Evolutionary conservation across 345 rosid genomes (phyloP), one percentile per base, ranked within the genome.

Genomic region (Moricandia arvensis): DNA sequence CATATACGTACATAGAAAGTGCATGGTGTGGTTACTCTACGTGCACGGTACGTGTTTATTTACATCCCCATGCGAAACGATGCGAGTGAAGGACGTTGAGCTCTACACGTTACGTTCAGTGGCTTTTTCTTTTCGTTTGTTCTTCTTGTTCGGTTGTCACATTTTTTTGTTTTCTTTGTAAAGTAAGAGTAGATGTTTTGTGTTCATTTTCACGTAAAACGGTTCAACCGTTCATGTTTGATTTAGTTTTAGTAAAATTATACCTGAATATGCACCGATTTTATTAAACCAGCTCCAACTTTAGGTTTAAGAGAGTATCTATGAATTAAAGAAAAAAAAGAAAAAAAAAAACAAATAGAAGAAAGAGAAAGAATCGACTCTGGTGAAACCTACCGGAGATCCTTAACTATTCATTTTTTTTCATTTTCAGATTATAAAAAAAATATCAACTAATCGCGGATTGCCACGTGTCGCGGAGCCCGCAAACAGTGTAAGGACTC

Each of bases 31-130:
- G 51, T 70, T 70, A 21, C 24, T 21, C 71, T 33, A 57, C 80
- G 71, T 76, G 60, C 66, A 76, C 80, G 80, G 34, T 27, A 55
- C 66, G 5, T 70, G 66, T 63, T 54, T 68, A 16, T 16, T 7
- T 16, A 6, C 16, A 54, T n/a, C 37, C 59, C 27, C 78, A 75
- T 67, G 79, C 73, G 38, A 47, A 47, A 75, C 33, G 79, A 59
- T 75, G 53, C 53, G 29, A 45, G 61, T 66, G 60, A 59, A n/a
- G n/a, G 1, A 17, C 17, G 21, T 68, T 67, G 68, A 68, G 66
- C 68, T 75, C 68, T 47, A 67, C 53, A 47, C 73, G 73, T 21
- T 26, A 75, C 55, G 62, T 34, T 4, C 65, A 34, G 61, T 24
- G 47, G 51, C 37, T 4, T 66, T 45, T 16, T 73, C 21, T 37